Evolutionary conservation across 768 basidiomycete species (phyloP).

Genomic region (Naganishia friedmannii): DNA sequence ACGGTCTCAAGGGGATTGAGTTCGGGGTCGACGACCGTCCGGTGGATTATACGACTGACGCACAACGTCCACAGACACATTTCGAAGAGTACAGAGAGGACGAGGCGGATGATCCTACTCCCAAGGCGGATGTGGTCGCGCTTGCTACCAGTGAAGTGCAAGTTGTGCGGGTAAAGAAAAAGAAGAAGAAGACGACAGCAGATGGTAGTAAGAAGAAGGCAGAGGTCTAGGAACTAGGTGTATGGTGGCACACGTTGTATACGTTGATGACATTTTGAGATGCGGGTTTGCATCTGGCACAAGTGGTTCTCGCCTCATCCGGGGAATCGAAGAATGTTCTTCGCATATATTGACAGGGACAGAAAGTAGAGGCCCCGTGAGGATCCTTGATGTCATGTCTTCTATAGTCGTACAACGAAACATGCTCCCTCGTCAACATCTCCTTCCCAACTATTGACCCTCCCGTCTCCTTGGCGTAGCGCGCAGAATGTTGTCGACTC

Average conservation of each 20-base stretch:
- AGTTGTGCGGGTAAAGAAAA: slow-evolving; percentile 15
- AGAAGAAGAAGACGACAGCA: slow-evolving; percentile 12
- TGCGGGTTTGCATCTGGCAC: not conserved
- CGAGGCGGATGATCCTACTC: not conserved
- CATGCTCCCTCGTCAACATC: not conserved
- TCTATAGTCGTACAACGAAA: slow-evolving; percentile 10
- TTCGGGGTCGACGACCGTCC: not conserved
- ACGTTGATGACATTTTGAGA: not conserved
- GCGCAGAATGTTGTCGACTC: slow-evolving; percentile 87
- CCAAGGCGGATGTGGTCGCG: not conserved
- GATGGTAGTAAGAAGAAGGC: slow-evolving; percentile 17
- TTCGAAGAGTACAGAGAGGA: slow-evolving; percentile 23
- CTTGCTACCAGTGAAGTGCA: slow-evolving; percentile 16
- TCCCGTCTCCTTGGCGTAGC: slow-evolving; percentile 82
- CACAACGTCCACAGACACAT: not conserved
- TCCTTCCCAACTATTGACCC: slow-evolving; percentile 39
- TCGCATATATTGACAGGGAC: too few relatives aligned
- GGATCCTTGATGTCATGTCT: not conserved
- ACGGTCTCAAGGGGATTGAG: slow-evolving; percentile 22
- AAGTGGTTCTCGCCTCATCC: not conserved
- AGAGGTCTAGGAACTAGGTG: not conserved
- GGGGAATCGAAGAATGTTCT: too few relatives aligned
- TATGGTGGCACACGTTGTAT: not conserved
- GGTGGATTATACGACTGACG: not conserved
- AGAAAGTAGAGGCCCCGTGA: too few relatives aligned